Evolutionary conservation across 768 basidiomycete genomes (phyloP).

Genomic region (Russula compacta): DNA sequence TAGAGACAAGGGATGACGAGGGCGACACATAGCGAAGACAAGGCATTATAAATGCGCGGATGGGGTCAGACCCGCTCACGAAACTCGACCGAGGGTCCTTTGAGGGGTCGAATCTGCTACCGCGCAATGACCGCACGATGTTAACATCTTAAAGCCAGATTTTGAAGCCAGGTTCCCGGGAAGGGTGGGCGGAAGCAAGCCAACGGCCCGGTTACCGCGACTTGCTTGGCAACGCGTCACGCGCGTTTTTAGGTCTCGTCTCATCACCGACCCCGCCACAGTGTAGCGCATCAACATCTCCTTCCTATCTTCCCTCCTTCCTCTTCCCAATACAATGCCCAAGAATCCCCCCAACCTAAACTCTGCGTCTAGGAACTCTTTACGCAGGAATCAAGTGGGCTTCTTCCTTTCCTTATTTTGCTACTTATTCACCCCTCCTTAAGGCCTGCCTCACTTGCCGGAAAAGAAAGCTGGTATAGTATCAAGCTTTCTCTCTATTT

Average conservation of each 20-base stretch:
- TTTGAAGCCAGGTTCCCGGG: not conserved
- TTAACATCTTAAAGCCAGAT: not conserved
- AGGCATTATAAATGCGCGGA: too few relatives aligned
- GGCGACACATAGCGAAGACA: not conserved
- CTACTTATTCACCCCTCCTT: slow-evolving; percentile 9
- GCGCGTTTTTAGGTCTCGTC: too few relatives aligned
- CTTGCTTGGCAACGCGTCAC: slow-evolving; percentile 4
- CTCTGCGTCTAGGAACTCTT: slow-evolving; percentile 41
- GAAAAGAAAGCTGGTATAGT: slow-evolving; percentile 69
- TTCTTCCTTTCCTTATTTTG: not conserved
- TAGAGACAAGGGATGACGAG: too few relatives aligned
- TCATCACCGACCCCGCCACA: too few relatives aligned
- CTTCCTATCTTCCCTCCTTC: not conserved
- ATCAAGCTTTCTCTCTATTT: not conserved
- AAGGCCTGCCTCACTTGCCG: slow-evolving; percentile 78
- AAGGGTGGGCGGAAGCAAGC: not conserved
- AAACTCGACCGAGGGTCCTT: too few relatives aligned
- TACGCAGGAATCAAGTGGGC: slow-evolving; percentile 69
- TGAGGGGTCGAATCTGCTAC: too few relatives aligned
- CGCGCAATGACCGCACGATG: not conserved
- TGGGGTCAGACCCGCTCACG: too few relatives aligned
- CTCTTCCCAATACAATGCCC: slow-evolving; percentile 43
- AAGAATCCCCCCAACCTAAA: slow-evolving; percentile 40
- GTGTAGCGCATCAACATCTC: not conserved
- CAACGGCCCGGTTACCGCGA: slow-evolving; percentile 1